These are phyloP conservation scores for Chaetomium sp. DNA, from an alignment of 2,329 filamentous ascomycete genomes.

Conservation along the genomic window DNA sequence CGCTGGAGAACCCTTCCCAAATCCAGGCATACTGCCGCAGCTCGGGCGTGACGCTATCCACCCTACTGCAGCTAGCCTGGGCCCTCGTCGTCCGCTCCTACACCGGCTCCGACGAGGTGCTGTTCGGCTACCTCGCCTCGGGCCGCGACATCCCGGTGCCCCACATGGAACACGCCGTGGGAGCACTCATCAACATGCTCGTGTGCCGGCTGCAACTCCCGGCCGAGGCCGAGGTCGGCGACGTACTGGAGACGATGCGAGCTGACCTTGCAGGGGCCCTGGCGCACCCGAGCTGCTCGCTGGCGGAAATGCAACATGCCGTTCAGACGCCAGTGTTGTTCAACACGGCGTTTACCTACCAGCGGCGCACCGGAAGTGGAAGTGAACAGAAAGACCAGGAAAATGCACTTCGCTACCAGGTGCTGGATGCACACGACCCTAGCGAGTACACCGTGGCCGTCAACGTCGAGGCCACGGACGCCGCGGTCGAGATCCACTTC, in stretches of 20 bases:
- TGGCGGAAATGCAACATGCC: conserved; percentile 39
- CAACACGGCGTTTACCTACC: conserved; percentile 30
- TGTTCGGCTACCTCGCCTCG: conserved; percentile 48
- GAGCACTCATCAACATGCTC: conserved; percentile 50
- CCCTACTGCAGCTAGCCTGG: conserved; percentile 47
- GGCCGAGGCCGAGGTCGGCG: conserved; percentile 29
- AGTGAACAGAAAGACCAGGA: not conserved
- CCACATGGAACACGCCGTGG: conserved; percentile 42
- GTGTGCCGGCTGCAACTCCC: conserved; percentile 40
- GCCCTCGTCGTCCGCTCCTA: conserved; percentile 43
- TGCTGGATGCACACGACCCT: conserved; percentile 22
- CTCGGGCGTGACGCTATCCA: conserved; percentile 41
- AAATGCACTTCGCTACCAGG: conserved; percentile 13
- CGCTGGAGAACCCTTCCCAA: conserved; percentile 6
- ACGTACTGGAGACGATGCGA: conserved; percentile 39
- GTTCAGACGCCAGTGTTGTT: conserved; percentile 25
- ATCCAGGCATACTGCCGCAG: conserved; percentile 32
- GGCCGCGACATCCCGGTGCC: conserved; percentile 46
- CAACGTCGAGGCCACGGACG: conserved; percentile 24
- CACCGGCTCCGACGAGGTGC: conserved; percentile 40
- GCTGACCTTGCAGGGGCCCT: conserved; percentile 40
- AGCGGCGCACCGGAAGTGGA: conserved; percentile 17
- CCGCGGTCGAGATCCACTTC: conserved; percentile 20
- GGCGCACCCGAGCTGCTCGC: conserved; percentile 43
- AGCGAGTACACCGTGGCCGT: conserved; percentile 30